phyloP scores from a whole-genome alignment of 2,329 filamentous ascomycete species.

The Scytalidium sp. region DNA sequence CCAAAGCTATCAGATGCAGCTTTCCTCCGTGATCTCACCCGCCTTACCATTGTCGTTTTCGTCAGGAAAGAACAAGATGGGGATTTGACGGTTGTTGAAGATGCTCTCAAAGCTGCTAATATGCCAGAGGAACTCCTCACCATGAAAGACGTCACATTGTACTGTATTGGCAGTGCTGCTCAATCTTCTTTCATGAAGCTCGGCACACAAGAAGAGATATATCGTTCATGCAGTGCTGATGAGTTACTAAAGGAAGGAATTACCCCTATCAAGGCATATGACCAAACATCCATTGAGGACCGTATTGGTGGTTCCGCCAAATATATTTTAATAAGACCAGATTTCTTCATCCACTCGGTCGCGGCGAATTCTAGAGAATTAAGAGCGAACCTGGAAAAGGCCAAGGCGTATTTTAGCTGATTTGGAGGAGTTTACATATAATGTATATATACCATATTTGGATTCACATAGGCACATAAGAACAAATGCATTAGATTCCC shows the following conservation, averaged over 20 bases:
- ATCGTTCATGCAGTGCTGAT: background rate
- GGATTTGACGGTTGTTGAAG: background rate
- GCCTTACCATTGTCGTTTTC: background rate
- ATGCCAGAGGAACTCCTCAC: background rate
- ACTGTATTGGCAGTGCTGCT: background rate
- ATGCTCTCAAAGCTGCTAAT: background rate
- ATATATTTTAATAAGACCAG: conserved; percentile 1
- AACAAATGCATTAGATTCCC: too few species aligned
- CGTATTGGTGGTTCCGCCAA: background rate
- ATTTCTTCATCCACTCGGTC: conserved; percentile 1
- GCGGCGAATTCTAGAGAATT: background rate
- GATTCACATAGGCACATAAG: too few species aligned
- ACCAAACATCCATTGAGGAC: background rate
- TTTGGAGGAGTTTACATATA: too few species aligned
- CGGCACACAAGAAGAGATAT: background rate
- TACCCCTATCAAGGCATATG: background rate
- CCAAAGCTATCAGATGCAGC: background rate
- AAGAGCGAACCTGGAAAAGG: background rate
- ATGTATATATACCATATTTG: too few species aligned
- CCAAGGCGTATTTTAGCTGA: too few species aligned
- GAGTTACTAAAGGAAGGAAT: conserved; percentile 1
- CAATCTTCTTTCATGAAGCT: background rate
- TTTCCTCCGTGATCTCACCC: conserved; percentile 1
- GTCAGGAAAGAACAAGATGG: conserved; percentile 1
- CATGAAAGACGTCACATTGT: conserved; percentile 2